Evolutionary conservation across 352 stramenopile genomes (phyloP).

Genomic region (Pseudoperonospora humuli): DNA sequence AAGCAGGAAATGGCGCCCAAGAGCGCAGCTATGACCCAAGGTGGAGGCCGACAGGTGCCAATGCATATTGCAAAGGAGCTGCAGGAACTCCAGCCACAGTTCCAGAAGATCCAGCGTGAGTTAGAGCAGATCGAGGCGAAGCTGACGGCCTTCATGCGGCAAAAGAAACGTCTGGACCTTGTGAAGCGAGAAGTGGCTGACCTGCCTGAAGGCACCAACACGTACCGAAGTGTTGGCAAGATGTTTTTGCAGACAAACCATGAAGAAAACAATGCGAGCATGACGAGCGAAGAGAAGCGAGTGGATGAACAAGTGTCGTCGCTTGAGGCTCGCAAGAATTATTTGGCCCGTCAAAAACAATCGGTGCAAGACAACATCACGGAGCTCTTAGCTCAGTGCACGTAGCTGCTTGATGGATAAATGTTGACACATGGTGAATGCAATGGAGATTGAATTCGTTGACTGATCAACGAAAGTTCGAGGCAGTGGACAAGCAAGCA

Average conservation of each 20-base stretch:
- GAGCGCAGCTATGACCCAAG: slow-evolving; percentile 5
- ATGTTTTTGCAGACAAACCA: slow-evolving; percentile 68
- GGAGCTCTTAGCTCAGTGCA: slow-evolving; percentile 70
- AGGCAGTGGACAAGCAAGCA: slow-evolving; percentile 7
- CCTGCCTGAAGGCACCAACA: slow-evolving; percentile 50
- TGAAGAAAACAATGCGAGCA: slow-evolving; percentile 42
- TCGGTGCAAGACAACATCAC: slow-evolving; percentile 80
- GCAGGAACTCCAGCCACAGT: slow-evolving; percentile 75
- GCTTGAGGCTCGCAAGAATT: slow-evolving; percentile 74
- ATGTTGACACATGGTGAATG: slow-evolving; percentile 1
- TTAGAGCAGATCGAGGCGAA: slow-evolving; percentile 74
- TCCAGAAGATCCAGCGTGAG: slow-evolving; percentile 68
- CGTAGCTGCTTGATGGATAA: slow-evolving; percentile 12
- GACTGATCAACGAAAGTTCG: slow-evolving; percentile 3
- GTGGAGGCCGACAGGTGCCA: slow-evolving; percentile 38
- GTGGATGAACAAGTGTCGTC: slow-evolving; percentile 65
- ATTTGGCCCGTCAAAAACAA: slow-evolving; percentile 69
- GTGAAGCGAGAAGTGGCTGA: slow-evolving; percentile 65
- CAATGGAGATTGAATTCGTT: slow-evolving; percentile 18
- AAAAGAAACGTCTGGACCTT: slow-evolving; percentile 73
- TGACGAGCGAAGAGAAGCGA: slow-evolving; percentile 51
- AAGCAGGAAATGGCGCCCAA: slow-evolving; percentile 37
- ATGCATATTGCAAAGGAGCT: slow-evolving; percentile 65
- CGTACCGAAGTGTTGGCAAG: slow-evolving; percentile 75
- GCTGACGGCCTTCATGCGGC: slow-evolving; percentile 40